Base-by-base conservation (phyloP, 2,329 filamentous ascomycete genomes). In the Hysterium pulicare region DNA sequence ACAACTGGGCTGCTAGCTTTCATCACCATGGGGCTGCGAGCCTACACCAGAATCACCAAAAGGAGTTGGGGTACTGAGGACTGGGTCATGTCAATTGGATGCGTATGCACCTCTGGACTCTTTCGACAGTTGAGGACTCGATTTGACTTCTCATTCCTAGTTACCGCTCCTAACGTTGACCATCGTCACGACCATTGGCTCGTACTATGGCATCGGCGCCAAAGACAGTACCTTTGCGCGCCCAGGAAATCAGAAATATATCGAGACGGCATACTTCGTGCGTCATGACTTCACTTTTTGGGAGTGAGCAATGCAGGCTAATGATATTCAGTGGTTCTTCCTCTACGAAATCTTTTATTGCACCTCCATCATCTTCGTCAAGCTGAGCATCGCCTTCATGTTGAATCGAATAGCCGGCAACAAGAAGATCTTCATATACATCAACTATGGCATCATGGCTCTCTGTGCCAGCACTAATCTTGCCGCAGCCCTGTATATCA, bases 331-430 rank as follows among this genome's bases (percentile, higher is more conserved):
- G 62, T 66, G 56, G 50, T 67, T 66, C 51, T 67, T 66, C 43
- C 53, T 67, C 45, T 68, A 63, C 36, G 59, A 67, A 38, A 47
- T 65, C 37, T 64, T 66, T 41, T 68, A 62, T 41, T 67, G 64
- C 49, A 50, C 58, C 4, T 50, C 62, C 6, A 59, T 66, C 38
- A 62, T 68, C 9, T 59, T 59, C 5, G 55, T 66, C 45, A 68
- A 68, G 47, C 49, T 67, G n/a, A 60, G 56, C 46, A 66, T 68
- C 21, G 55, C 61, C 0, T 57, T 66, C 40, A 64, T 62, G 59
- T 46, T 66, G 38, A 57, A 62, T 30, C 60, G 63, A 7, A 60
- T 66, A 26, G 64, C 63, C 6, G 55, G 51, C 1, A 56, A 54
- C 7, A 57, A 52, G 33, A 53, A 49, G 24, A 42, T 42, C 4